phyloP scores from a whole-genome alignment of 2,329 filamentous ascomycete genomes.

The Mycocentrospora acerina region DNA sequence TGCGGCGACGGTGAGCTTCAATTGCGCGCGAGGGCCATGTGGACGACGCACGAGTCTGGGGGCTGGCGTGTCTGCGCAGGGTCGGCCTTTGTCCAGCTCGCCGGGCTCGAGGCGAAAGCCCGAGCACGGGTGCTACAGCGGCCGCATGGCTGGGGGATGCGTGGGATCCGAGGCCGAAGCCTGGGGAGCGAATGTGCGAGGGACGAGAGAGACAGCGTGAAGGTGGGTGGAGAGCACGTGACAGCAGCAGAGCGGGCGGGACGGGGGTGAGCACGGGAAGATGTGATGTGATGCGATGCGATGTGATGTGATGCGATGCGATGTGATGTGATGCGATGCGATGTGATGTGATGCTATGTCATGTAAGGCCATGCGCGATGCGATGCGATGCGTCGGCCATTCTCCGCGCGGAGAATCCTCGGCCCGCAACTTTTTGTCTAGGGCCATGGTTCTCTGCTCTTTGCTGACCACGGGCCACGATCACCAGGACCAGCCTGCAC shows the following conservation, averaged over 20 bases:
- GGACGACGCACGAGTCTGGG: no score
- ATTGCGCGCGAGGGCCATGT: not conserved
- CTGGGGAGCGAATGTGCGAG: conserved; percentile 42
- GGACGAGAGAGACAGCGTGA: conserved; percentile 49
- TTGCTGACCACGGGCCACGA: not conserved
- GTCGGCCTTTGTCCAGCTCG: conserved; percentile 24
- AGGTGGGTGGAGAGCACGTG: conserved; percentile 16
- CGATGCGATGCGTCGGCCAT: no score
- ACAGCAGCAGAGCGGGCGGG: not conserved
- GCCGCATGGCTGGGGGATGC: conserved; percentile 42
- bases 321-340: no score
- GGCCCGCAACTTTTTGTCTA: conserved; percentile 26
- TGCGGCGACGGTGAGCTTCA: conserved; percentile 16
- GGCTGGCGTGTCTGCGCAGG: conserved; percentile 3
- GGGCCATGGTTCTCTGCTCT: no score
- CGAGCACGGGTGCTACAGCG: conserved; percentile 44
- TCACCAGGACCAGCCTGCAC: no score
- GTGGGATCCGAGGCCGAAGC: conserved; percentile 50
- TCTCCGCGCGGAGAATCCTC: conserved; percentile 23
- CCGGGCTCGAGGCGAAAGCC: conserved; percentile 19
- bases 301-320: no score
- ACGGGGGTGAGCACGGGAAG: no score
- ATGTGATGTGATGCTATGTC: no score
- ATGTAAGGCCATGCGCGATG: no score
- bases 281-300: no score